Evolutionary conservation across 495 filamentous ascomycete genomes (phyloP).

Genomic region (Amphirosellinia nigrospora): DNA sequence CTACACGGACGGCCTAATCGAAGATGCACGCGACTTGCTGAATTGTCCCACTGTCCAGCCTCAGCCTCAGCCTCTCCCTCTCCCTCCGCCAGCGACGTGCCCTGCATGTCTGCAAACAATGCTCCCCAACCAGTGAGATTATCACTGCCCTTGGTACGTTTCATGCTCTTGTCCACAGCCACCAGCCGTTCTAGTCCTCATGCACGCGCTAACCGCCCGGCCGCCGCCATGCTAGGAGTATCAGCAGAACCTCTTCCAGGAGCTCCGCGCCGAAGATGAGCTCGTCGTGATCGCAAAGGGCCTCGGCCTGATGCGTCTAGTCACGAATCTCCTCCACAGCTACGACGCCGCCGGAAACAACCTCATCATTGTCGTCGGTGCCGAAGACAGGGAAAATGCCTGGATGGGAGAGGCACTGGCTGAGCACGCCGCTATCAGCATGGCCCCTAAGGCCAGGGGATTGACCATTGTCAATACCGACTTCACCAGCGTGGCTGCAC

Average conservation of each 20-base stretch:
- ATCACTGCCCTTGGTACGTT: constrained; percentile 82
- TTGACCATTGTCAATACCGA: constrained; percentile 94
- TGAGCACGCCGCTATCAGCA: constrained; percentile 88
- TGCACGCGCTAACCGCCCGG: constrained; percentile 9
- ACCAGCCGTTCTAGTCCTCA: neutral
- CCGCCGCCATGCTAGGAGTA: constrained; percentile 60
- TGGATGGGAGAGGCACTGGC: constrained; percentile 94
- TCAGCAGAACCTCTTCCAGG: constrained; percentile 90
- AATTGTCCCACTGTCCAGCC: constrained; percentile 20
- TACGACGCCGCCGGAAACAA: constrained; percentile 97
- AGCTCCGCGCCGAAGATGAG: constrained; percentile 89
- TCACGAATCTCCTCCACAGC: constrained; percentile 93
- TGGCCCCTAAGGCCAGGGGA: constrained; percentile 75
- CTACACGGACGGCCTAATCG: neutral
- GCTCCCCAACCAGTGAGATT: constrained; percentile 81
- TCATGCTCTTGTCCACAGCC: constrained; percentile 16
- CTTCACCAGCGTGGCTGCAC: constrained; percentile 79
- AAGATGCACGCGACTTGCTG: constrained; percentile 35
- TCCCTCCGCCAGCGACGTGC: constrained; percentile 33
- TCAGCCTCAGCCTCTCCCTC: too few species aligned
- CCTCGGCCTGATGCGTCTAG: constrained; percentile 84
- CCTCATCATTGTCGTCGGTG: constrained; percentile 85
- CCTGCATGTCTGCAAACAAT: constrained; percentile 58
- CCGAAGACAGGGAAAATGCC: constrained; percentile 90
- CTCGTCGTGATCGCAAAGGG: constrained; percentile 90